A percentile compares a stretch with the other conserved stretches of the same genome.
These are phyloP conservation scores for Orychophragmus violaceus DNA, from an alignment of 345 rosid genomes.

Conservation along the genomic window DNA sequence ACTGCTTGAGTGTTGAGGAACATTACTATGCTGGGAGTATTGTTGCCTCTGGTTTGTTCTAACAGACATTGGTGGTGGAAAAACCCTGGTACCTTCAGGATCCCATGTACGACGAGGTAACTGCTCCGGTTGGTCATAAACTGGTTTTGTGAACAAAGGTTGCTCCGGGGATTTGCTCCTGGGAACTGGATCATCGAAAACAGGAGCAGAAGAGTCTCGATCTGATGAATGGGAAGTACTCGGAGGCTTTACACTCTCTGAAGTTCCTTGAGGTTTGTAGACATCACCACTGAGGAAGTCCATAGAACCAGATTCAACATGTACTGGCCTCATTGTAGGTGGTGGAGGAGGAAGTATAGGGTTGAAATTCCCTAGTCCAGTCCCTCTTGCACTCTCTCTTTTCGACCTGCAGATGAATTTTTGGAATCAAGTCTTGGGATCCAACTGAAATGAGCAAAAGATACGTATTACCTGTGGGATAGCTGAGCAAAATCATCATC, in stretches of 20 bases:
- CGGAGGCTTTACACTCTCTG: too few species aligned
- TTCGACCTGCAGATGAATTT: constrained; percentile 46
- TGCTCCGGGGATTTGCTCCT: constrained; percentile 17
- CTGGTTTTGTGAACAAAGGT: constrained; percentile 32
- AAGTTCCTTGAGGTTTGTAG: constrained; percentile 50
- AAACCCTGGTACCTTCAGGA: constrained; percentile 26
- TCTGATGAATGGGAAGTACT: constrained; percentile 27
- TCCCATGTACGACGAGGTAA: constrained; percentile 81
- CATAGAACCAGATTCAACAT: constrained; percentile 34
- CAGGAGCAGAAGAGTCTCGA: constrained; percentile 1
- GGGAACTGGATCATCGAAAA: constrained; percentile 26
- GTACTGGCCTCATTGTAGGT: constrained; percentile 57
- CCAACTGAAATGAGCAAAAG: not conserved
- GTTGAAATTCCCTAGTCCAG: constrained; percentile 33
- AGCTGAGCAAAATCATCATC: constrained; percentile 83
- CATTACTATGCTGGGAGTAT: constrained; percentile 37
- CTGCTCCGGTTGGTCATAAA: constrained; percentile 52
- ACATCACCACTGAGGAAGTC: constrained; percentile 92
- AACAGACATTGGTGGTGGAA: constrained; percentile 71
- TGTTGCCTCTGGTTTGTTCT: constrained; percentile 69
- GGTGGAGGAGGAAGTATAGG: constrained; percentile 78
- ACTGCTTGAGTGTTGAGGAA: constrained; percentile 38
- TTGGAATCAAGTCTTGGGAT: not conserved
- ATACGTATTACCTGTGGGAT: constrained; percentile 54
- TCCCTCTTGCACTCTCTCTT: constrained; percentile 28